Percentiles rank a stretch among this genome's conserved stretches.
Evolutionary conservation across 1,284 basidiomycete genomes (phyloP).

Genomic region (Takashimella tepidaria): DNA sequence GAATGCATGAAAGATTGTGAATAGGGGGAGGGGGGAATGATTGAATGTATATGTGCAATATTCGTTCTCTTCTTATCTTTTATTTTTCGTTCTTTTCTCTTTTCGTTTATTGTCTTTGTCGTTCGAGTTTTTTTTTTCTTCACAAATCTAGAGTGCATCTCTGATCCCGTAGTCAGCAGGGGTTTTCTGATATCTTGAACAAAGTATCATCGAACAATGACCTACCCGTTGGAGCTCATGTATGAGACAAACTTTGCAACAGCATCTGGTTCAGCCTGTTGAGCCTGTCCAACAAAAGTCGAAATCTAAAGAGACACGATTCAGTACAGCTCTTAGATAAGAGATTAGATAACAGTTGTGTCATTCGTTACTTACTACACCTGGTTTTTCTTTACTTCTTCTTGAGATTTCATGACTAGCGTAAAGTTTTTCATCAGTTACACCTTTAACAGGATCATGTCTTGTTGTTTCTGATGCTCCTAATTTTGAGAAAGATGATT

Average conservation of each 20-base stretch:
- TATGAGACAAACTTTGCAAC: constrained; percentile 40
- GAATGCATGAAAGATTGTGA: no score
- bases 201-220: no score
- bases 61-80: no score
- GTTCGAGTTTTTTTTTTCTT: no score
- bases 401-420: constrained; percentile 41
- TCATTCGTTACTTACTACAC: constrained; percentile 30
- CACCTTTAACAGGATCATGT: constrained; percentile 47
- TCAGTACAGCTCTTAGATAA: not conserved
- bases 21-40: no score
- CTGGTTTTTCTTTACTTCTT: constrained; percentile 41
- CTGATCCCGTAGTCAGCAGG: no score
- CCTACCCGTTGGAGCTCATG: constrained; percentile 38
- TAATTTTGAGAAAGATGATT: constrained; percentile 84
- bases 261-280: constrained; percentile 29
- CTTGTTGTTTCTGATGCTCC: constrained; percentile 61
- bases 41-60: no score
- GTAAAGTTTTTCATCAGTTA: constrained; percentile 47
- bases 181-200: no score
- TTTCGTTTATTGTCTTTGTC: not conserved
- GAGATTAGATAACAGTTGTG: not conserved
- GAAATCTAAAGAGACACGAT: not conserved
- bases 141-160: no score
- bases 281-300: constrained; percentile 28
- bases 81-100: not conserved